Evolutionary conservation across 257 asterid species (phyloP).

Genomic region (Cynanchum wilfordii): DNA sequence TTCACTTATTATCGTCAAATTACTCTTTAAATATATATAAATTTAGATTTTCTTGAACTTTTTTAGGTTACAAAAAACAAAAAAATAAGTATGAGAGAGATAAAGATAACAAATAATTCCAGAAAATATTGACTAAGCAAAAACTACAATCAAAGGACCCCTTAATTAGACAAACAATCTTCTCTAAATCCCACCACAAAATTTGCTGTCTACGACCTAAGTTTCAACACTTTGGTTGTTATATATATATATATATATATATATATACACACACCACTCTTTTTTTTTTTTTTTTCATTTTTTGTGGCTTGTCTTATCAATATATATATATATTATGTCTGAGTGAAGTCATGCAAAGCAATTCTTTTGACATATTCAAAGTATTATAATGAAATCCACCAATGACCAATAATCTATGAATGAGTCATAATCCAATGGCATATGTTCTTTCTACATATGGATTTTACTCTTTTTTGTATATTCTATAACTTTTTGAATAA

Average conservation of each 20-base stretch:
- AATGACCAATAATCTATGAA: slow-evolving; percentile 4
- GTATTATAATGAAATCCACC: slow-evolving; percentile 1
- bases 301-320: not conserved
- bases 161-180: not conserved
- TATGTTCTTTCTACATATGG: not conserved
- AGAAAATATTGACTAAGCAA: not conserved
- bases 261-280: not conserved
- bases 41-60: no score
- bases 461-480: not conserved
- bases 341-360: slow-evolving; percentile 2
- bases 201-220: slow-evolving; percentile 2
- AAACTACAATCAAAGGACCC: not conserved
- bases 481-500: not conserved
- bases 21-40: no score
- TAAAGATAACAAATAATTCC: not conserved
- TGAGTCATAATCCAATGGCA: slow-evolving; percentile 11
- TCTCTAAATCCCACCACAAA: not conserved
- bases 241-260: no score
- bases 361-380: slow-evolving; percentile 1
- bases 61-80: not conserved
- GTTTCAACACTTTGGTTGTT: not conserved
- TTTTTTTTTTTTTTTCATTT: not conserved
- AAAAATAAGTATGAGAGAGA: not conserved
- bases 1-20: no score
- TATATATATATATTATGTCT: not conserved